Evolutionary conservation across 495 filamentous ascomycete species (phyloP), one percentile per base, ranked within the genome.

Genomic region (Achaetomiella virescens): DNA sequence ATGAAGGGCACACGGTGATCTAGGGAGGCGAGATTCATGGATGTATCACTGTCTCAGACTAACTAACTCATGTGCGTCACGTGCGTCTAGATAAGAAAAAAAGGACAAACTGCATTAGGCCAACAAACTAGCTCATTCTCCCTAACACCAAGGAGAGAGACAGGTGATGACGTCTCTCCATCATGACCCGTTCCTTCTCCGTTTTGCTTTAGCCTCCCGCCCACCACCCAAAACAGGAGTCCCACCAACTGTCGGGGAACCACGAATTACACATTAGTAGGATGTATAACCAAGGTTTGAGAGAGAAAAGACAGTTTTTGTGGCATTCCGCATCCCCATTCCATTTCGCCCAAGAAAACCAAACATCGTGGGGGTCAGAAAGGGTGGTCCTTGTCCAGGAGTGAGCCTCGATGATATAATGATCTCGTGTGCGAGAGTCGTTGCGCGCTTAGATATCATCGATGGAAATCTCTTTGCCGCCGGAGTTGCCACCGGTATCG

Each of bases 401-500:
- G 31, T 36, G 46, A 29, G 43, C 4, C 14, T 24, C 36, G 38
- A 43, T 27, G 12, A 22, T 18, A 12, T 12, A 22, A 38, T 2
- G 36, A 11, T 17, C 44, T 4, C 1, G 9, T 6, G 22, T 45
- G 40, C 15, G 24, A 11, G 57, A 38, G n/a, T 6, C n/a, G 36
- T 6, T n/a, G n/a, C 20, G 11, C n/a, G 27, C 55, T 66, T 68
- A 90, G 63, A 90, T 87, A 61, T 89, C 84, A 71, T 90, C 86
- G 61, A 89, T 81, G 64, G 88, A 85, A 60, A 89, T 77, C 42
- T 87, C 84, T 69, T 81, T 81, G 61, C 78, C 78, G 58, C 72
- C 81, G 49, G 73, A 77, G 63, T 78, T 80, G 62, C 79, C 83
- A 65, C 77, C 82, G 42, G 72, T 80, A 53, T 80, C 82, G 43